Base-by-base conservation (phyloP, 139 green algal species). In the Chlamydomonas sp. region DNA sequence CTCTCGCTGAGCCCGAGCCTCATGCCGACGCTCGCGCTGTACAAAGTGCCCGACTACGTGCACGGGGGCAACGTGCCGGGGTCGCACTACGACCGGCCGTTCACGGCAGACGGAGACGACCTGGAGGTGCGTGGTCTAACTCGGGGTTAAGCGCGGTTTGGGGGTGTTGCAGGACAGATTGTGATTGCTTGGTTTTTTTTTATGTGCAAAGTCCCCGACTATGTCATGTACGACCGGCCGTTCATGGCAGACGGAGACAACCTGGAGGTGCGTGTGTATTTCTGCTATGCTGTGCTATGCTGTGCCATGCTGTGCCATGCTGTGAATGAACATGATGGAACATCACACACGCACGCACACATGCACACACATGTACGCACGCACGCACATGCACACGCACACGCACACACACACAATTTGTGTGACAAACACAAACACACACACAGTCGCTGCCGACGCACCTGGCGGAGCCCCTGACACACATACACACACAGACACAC, bases 121-220 rank as follows among this genome's bases (percentile, higher is more conserved):
- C 37, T 69, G 62, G 62, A 69, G 62, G 20, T 26, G 43, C 43
- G 13, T 54, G 16, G 16, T 54, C 43, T n/a, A n/a, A n/a, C n/a
- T n/a, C n/a, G n/a, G n/a, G n/a, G n/a, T n/a, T n/a, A n/a, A n/a
- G n/a, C n/a, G n/a, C n/a, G n/a, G n/a, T n/a, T n/a, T n/a, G n/a
- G n/a, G n/a, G n/a, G n/a, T n/a, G n/a, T n/a, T n/a, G n/a, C n/a
- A n/a, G n/a, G n/a, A n/a, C n/a, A n/a, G n/a, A n/a, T n/a, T n/a
- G n/a, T n/a, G n/a, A n/a, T n/a, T n/a, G n/a, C n/a, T n/a, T n/a
- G n/a, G n/a, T n/a, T n/a, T n/a, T n/a, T n/a, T n/a, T n/a, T n/a
- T n/a, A n/a, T 83, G n/a, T 83, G 79, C 77, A 79, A 82, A 64
- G 73, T 79, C 30, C 76, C 76, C 13, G 60, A 76, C 67, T 82